These are phyloP conservation scores for Candida vartiovaarae DNA, from an alignment of 805 yeast species.

Conservation along the genomic window DNA sequence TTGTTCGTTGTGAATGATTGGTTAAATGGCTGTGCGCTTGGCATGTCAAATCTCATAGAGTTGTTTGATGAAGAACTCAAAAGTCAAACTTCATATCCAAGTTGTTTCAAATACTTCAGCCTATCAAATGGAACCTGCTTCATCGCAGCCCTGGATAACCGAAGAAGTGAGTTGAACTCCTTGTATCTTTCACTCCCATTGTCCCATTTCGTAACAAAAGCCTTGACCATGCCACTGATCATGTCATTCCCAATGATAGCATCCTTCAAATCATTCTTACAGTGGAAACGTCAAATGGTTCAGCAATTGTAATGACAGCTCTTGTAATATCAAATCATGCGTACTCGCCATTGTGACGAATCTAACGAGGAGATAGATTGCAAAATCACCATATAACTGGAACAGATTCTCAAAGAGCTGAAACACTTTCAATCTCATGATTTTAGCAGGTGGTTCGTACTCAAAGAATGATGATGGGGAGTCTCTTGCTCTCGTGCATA, in stretches of 20 bases:
- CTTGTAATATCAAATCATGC: slow-evolving; percentile 29
- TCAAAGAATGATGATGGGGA: slow-evolving; percentile 8
- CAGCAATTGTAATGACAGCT: slow-evolving; percentile 23
- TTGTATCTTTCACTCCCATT: slow-evolving; percentile 25
- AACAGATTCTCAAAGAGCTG: slow-evolving; percentile 29
- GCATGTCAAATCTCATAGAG: not conserved
- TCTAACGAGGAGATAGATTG: slow-evolving; percentile 28
- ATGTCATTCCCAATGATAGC: slow-evolving; percentile 20
- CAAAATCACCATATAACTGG: slow-evolving; percentile 29
- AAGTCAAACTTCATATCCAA: not conserved
- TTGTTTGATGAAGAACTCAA: not conserved
- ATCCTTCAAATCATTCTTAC: slow-evolving; percentile 4
- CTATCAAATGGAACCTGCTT: slow-evolving; percentile 2
- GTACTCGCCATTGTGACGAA: slow-evolving; percentile 27
- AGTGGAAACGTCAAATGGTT: slow-evolving; percentile 25
- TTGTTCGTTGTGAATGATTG: too few relatives aligned
- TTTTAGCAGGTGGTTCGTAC: slow-evolving; percentile 11
- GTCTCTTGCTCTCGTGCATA: slow-evolving; percentile 14
- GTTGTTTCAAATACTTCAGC: slow-evolving; percentile 1
- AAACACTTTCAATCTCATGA: slow-evolving; percentile 19
- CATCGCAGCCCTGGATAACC: not conserved
- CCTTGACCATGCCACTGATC: slow-evolving; percentile 17
- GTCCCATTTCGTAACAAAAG: slow-evolving; percentile 28
- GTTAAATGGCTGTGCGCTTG: not conserved
- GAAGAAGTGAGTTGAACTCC: slow-evolving; percentile 5